Percentiles rank a stretch among this genome's conserved stretches.
These are phyloP conservation scores for Erysimum pusillum DNA, from an alignment of 441 rosid species.

Conservation along the genomic window DNA sequence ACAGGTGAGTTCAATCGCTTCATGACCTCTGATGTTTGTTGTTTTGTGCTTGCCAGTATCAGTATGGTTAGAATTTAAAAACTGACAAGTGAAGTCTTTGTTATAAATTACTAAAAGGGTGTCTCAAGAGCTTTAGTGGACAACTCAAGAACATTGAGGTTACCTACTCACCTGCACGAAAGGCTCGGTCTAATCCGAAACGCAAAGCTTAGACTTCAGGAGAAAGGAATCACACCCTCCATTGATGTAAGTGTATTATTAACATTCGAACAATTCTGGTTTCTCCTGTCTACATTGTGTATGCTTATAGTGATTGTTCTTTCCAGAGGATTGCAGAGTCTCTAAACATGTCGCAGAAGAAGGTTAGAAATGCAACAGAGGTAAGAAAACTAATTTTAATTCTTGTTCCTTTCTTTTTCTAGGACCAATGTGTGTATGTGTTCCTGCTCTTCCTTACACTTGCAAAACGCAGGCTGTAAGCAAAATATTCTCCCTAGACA, in stretches of 20 bases:
- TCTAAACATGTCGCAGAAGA: conserved; percentile 89
- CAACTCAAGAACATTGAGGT: conserved; percentile 80
- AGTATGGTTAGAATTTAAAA: not conserved
- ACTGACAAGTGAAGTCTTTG: conserved; percentile 16
- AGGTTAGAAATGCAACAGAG: conserved; percentile 76
- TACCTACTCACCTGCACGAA: conserved; percentile 88
- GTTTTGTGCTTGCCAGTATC: conserved; percentile 14
- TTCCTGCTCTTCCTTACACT: conserved; percentile 29
- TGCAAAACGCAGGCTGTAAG: conserved; percentile 65
- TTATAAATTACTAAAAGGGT: conserved; percentile 57
- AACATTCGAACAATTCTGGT: not conserved
- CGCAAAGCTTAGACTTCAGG: conserved; percentile 85
- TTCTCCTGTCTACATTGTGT: conserved; percentile 12
- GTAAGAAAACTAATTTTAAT: conserved; percentile 45
- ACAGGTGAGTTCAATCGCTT: conserved; percentile 63
- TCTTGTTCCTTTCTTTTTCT: not conserved
- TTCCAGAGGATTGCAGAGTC: conserved; percentile 88
- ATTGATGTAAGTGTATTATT: conserved; percentile 72
- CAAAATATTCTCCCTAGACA: conserved; percentile 86
- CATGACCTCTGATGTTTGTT: not conserved
- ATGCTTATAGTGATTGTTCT: conserved; percentile 35
- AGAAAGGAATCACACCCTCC: conserved; percentile 85
- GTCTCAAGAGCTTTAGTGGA: conserved; percentile 87
- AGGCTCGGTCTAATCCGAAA: conserved; percentile 85
- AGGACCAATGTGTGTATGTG: not conserved